Evolutionary conservation across 2,329 filamentous ascomycete species (phyloP).

Genomic region (Amauroascus niger): DNA sequence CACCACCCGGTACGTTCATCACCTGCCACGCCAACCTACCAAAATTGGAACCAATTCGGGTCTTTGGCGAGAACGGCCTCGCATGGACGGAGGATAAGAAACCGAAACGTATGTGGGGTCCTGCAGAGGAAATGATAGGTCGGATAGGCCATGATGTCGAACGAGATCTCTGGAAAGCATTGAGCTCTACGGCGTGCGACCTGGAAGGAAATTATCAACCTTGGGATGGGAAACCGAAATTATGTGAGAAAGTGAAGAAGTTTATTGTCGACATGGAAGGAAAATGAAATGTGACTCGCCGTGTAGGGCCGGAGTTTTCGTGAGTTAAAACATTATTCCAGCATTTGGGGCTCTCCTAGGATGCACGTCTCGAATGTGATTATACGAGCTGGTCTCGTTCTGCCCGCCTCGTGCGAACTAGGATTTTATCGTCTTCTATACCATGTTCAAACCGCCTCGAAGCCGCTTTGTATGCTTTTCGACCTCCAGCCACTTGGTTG

Average conservation of each 20-base stretch:
- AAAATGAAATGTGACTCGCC: background rate
- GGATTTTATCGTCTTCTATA: no score
- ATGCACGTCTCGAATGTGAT: background rate
- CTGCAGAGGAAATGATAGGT: slow-evolving; percentile 26
- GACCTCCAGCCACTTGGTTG: background rate
- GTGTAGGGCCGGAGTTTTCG: background rate
- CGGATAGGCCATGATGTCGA: slow-evolving; percentile 35
- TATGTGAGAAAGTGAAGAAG: slow-evolving; percentile 16
- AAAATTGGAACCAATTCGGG: slow-evolving; percentile 34
- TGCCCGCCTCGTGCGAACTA: background rate
- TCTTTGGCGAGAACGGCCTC: slow-evolving; percentile 32
- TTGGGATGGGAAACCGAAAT: slow-evolving; percentile 17
- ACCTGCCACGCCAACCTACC: slow-evolving; percentile 33
- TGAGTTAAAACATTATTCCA: background rate
- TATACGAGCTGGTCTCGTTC: background rate
- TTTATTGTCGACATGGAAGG: slow-evolving; percentile 17
- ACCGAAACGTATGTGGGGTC: slow-evolving; percentile 31
- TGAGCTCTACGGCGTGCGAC: slow-evolving; percentile 34
- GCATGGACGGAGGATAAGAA: slow-evolving; percentile 31
- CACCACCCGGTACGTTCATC: slow-evolving; percentile 28
- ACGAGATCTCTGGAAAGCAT: slow-evolving; percentile 34
- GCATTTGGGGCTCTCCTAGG: background rate
- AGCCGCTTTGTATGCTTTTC: no score
- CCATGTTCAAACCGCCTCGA: background rate
- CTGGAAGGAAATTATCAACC: slow-evolving; percentile 21